Base-by-base conservation (phyloP, 768 basidiomycete species). In the Leccinum imitatum region DNA sequence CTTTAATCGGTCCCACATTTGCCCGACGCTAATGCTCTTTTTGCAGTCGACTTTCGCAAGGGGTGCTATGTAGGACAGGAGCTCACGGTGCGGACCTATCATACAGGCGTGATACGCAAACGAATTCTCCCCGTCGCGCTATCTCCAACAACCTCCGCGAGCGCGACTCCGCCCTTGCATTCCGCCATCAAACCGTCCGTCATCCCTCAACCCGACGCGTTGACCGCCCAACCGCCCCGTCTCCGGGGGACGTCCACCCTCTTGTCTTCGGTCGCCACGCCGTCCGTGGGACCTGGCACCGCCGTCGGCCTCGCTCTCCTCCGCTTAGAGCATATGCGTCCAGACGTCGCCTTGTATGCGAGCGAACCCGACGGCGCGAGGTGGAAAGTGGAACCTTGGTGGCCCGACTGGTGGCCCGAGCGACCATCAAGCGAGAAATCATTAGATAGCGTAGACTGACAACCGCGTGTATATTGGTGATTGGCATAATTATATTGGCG, bases 11-110 rank as follows among this genome's bases (percentile, higher is more conserved):
- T 44, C 27, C 17, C 48, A 19, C 17, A 17, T 1, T 47, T 2
- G 2, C 33, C 41, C 67, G 47, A 63, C 50, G 3, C 37, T 13
- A 14, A 51, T 46, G 46, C 30, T 62, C 41, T 62, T 25, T 63
- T 30, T 52, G 27, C 80, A 89, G 95, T 98, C 71, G 94, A 98
- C 75, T 98, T 97, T 73, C 80, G 92, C 58, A 99, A 99, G 77
- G 97, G 97, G 3, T 99, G 97, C 71, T 98, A 98, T 69, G 89
- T 98, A 6, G 97, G 97, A 9, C 97, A 99, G 79, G 97, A 98
- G 68, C 80, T 98, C 44, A 98, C 95, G 0, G 95, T 97, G 6
- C 85, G 97, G 54, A 98, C 96, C 39, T 96, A 96, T 73, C 94
- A 98, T 72, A 98, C 90, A 6, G 97, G 97, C 11, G 81, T 89